Percentiles rank a stretch among this genome's conserved stretches.
Evolutionary conservation across 257 asterid genomes (phyloP).

Genomic region (Salvia miltiorrhiza): DNA sequence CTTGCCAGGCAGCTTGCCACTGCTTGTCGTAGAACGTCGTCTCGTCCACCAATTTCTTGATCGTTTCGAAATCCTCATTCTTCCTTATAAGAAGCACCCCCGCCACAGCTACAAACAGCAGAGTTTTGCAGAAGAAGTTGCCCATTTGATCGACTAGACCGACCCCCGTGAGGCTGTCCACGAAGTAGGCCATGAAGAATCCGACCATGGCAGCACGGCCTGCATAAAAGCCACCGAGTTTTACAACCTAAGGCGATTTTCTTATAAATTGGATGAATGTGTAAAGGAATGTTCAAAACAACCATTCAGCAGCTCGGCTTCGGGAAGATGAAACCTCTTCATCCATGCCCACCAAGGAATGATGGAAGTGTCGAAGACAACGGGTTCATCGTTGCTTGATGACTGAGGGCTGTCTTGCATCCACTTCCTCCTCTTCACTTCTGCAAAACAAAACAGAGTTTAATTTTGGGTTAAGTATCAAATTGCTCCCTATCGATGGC

Average conservation of each 20-base stretch:
- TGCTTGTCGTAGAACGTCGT: slow-evolving; percentile 86
- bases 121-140: slow-evolving; percentile 88
- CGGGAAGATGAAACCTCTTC: slow-evolving; percentile 94
- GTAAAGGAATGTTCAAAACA: slow-evolving; percentile 34
- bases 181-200: slow-evolving; percentile 95
- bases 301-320: slow-evolving; percentile 96
- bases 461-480: too few species aligned
- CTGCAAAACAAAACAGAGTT: slow-evolving; percentile 42
- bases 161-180: slow-evolving; percentile 84
- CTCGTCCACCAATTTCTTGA: slow-evolving; percentile 77
- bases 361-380: slow-evolving; percentile 75
- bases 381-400: slow-evolving; percentile 72
- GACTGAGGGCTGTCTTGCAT: slow-evolving; percentile 75
- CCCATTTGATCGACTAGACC: slow-evolving; percentile 96
- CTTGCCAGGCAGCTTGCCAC: slow-evolving; percentile 99
- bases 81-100: slow-evolving; percentile 85
- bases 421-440: slow-evolving; percentile 95
- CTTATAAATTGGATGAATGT: background rate
- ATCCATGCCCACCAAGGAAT: slow-evolving; percentile 99
- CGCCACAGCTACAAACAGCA: slow-evolving; percentile 65
- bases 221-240: slow-evolving; percentile 25
- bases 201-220: slow-evolving; percentile 99
- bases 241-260: background rate
- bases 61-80: slow-evolving; percentile 76
- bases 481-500: too few species aligned